Base-by-base conservation (phyloP, 2,329 filamentous ascomycete genomes). In the Raffaelea ambrosiae region DNA sequence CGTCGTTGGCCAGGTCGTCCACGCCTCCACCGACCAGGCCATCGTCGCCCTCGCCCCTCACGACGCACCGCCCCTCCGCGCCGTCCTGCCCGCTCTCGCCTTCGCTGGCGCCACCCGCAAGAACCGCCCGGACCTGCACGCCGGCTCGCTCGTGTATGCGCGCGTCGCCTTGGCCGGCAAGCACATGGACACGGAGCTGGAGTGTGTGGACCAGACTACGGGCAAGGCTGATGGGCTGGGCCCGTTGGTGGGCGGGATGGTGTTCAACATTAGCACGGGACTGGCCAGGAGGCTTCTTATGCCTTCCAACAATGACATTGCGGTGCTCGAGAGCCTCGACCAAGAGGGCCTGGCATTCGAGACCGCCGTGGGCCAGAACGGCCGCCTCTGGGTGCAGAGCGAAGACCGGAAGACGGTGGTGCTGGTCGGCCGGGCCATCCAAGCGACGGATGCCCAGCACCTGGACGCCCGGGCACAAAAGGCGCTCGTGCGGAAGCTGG, bases 101-200 rank as follows among this genome's bases (percentile, higher is more conserved):
- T 98, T 98, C 63, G 91, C 97, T 66, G 82, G 83, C 53, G 93
- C 89, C 18, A 88, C 85, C 40, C 93, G 90, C 66, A 97, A 97
- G 69, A 95, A 88, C 3, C 77, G 90, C 1, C 93, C 93, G 0
- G 76, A 87, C 54, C 77, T 97, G 40, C 71, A 74, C 23, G 61
- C 79, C 14, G 88, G 88, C 35, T 81, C 88, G 46, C 70, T 96
- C 23, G 88, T 97, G 33, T 97, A 97, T 68, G 91, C 90, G 35
- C 85, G 91, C 53, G 81, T 98, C 40, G 72, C 78, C 23, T 78
- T 84, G 38, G 84, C 86, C 18, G 84, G 88, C 59, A 83, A 84
- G 54, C 85, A 90, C 64, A 88, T 90, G 69, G 88, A 96, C 60
- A 77, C 88, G 1, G 93, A 97, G 67, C 71, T 98, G 40, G 88